Evolutionary conservation across 2,329 filamentous ascomycete genomes (phyloP), one percentile per base, ranked within the genome.

Genomic region (Penicillium sp.): DNA sequence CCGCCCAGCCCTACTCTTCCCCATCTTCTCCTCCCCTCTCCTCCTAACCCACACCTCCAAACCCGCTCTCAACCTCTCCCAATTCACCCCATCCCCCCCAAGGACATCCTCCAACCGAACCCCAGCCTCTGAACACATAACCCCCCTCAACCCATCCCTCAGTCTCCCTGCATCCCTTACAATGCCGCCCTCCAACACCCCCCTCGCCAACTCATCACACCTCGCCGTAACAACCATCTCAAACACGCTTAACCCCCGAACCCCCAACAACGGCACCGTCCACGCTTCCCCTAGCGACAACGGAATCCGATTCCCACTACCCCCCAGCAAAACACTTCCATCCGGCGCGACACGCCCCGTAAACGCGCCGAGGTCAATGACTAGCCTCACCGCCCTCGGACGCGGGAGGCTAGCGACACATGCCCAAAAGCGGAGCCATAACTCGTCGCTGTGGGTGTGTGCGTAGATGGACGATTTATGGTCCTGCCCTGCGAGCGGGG

Each of bases 391-490:
- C 15, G 63, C 64, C 5, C 57, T 45, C 11, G 75, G 63, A 2
- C 59, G 60, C 0, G 38, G 48, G 14, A 73, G 57, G 0, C 63
- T 52, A 1, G 69, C 62, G 0, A 75, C 70, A 2, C 62, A 54
- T 0, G 49, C 49, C 73, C 74, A 76, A 61, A 76, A 75, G 15
- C 63, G 41, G 2, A 50, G 55, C 74, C 74, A 76, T 3, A 76
- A 61, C 8, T 52, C 61, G 59, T 76, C 74, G 57, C 73, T 76
- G 54, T 76, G 74, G 4, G 74, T 76, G 57, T 76, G 72, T 1
- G 71, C 67, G 61, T 72, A 76, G 28, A 76, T 73, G 0, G 73
- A 75, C 1, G 67, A 61, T 17, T 60, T 63, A 41, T 70, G 69
- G 37, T 70, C 69, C 31, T 72, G 58, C 2, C 72, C 72, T 0